Evolutionary conservation across 2,329 filamentous ascomycete species (phyloP), one percentile per base, ranked within the genome.

Genomic region (Didymella sp.): DNA sequence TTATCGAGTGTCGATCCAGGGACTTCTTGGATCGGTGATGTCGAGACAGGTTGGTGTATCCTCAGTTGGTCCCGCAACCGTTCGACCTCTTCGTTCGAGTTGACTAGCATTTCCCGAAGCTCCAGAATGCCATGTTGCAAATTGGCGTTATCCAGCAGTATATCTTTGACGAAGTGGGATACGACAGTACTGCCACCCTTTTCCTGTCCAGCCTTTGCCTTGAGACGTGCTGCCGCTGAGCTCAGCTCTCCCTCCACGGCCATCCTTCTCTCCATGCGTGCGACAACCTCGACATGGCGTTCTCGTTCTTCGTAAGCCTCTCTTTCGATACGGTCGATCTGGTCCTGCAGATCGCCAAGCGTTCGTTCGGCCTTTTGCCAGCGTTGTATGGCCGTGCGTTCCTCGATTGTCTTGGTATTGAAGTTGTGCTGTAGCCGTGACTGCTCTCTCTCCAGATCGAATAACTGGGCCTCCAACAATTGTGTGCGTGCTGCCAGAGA

Each of bases 131-230:
- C 92, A 61, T 95, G 84, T 74, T 99, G 95, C 41, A 99, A 80
- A 66, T 92, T 96, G 9, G 93, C 92, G 71, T 99, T 99, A 75
- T 99, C 95, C 69, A 96, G 89, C 17, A 99, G 81, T 53, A 99
- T 90, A 73, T 98, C 95, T 65, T 93, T 92, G 53, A 99, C 95
- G 67, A 99, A 98, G 71, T 96, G 91, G 19, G 91, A 93, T n/a
- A 98, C 91, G 33, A 96, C 91, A 56, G 82, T 87, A 59, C 82
- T 86, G 9, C 85, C 83, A 53, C 79, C 80, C 63, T 85, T 84
- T 27, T 84, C 82, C 3, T 84, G 82, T 3, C 82, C 83, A 37
- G 90, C 78, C 2, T 87, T 86, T 63, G 89, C 91, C 3, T 92
- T 92, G 50, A 96, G 81, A 51, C 92, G 85, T 28, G 89, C 89